phyloP scores from a whole-genome alignment of 176 grass and related monocot species.

The Carex littledalei region DNA sequence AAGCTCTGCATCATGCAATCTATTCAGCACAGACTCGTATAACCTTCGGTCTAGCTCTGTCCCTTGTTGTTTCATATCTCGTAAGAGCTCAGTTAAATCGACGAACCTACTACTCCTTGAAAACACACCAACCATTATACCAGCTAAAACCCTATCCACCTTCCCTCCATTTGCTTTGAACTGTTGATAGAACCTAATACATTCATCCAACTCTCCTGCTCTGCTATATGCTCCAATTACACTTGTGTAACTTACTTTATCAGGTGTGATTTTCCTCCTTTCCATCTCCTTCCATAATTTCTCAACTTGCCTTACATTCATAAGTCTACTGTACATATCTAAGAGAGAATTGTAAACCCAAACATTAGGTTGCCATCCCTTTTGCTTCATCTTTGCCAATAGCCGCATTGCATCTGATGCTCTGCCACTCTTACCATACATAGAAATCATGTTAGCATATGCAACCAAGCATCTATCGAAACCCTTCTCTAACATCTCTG shows the following conservation, averaged over 20 bases:
- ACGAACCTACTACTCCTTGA: slow-evolving; percentile 55
- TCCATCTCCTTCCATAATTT: slow-evolving; percentile 89
- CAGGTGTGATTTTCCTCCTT: slow-evolving; percentile 51
- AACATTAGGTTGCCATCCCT: slow-evolving; percentile 67
- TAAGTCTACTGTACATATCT: slow-evolving; percentile 66
- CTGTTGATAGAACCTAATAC: slow-evolving; percentile 56
- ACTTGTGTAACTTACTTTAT: slow-evolving; percentile 69
- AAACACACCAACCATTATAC: slow-evolving; percentile 72
- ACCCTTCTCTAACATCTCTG: slow-evolving; percentile 71
- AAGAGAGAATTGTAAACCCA: slow-evolving; percentile 89
- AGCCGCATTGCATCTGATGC: slow-evolving; percentile 62
- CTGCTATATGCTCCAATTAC: slow-evolving; percentile 70
- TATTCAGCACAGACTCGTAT: slow-evolving; percentile 51
- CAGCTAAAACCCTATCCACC: slow-evolving; percentile 56
- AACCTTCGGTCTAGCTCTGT: slow-evolving; percentile 55
- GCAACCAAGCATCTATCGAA: slow-evolving; percentile 76
- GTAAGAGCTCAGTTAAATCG: slow-evolving; percentile 67
- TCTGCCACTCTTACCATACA: slow-evolving; percentile 72
- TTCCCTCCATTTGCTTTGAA: slow-evolving; percentile 55
- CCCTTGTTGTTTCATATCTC: slow-evolving; percentile 15
- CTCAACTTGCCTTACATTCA: slow-evolving; percentile 64
- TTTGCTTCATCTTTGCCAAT: slow-evolving; percentile 84
- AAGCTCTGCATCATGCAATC: slow-evolving; percentile 61
- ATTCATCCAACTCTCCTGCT: slow-evolving; percentile 49
- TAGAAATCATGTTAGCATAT: slow-evolving; percentile 88